phyloP scores from a whole-genome alignment of 169 alveolate genomes.

The Cryptosporidium xiaoi region DNA sequence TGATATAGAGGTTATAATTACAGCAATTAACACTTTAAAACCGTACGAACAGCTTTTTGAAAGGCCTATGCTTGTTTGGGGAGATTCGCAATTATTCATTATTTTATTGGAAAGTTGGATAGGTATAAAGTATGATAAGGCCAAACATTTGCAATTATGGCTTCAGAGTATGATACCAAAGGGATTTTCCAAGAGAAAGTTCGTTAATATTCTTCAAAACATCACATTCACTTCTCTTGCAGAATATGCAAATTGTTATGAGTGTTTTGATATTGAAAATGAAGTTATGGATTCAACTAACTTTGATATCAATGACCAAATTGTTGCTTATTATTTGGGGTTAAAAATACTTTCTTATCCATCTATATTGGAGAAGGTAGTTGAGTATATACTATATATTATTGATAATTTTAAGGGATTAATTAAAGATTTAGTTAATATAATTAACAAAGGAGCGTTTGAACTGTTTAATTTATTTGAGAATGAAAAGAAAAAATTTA shows the following conservation, averaged over 20 bases:
- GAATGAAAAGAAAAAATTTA: slow-evolving; percentile 57
- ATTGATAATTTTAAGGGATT: slow-evolving; percentile 29
- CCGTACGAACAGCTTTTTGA: slow-evolving; percentile 41
- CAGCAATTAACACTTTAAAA: slow-evolving; percentile 60
- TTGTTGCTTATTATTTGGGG: slow-evolving; percentile 43
- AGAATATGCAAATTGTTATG: slow-evolving; percentile 42
- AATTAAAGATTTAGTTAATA: slow-evolving; percentile 20
- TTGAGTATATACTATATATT: slow-evolving; percentile 19
- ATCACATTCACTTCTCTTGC: slow-evolving; percentile 60
- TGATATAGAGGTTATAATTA: slow-evolving; percentile 47
- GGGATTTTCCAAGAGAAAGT: slow-evolving; percentile 46
- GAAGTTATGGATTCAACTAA: slow-evolving; percentile 3
- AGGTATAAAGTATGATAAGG: slow-evolving; percentile 59
- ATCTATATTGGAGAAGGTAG: slow-evolving; percentile 54
- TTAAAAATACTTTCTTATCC: slow-evolving; percentile 55
- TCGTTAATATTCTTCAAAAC: slow-evolving; percentile 31
- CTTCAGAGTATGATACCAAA: slow-evolving; percentile 55
- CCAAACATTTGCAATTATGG: slow-evolving; percentile 49
- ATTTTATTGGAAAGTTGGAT: slow-evolving; percentile 53
- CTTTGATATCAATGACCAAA: slow-evolving; percentile 14
- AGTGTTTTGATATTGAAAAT: slow-evolving; percentile 32
- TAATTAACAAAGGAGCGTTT: slow-evolving; percentile 29
- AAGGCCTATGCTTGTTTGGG: slow-evolving; percentile 46
- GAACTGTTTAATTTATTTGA: slow-evolving; percentile 35
- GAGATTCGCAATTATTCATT: slow-evolving; percentile 66